Conservation (phyloP, 148 eudicot genomes). For the Fagopyrum homotropicum region DNA sequence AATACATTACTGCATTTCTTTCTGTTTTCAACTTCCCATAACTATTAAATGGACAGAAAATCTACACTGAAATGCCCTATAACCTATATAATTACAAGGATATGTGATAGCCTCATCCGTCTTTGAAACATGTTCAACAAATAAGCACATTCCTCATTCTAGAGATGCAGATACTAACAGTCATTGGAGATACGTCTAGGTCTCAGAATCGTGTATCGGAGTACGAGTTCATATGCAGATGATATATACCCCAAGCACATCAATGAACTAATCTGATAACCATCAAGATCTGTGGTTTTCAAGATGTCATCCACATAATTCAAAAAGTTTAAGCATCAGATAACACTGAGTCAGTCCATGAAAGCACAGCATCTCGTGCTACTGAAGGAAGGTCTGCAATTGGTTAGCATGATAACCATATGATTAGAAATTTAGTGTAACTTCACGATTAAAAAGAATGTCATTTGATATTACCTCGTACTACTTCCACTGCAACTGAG, state of each 20-base stretch:
- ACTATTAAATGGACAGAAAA: background rate
- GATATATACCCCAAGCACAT: background rate
- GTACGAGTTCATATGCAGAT: background rate
- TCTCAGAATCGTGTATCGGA: background rate
- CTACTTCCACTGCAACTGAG: conserved; percentile 63
- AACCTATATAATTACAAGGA: conserved; percentile 4
- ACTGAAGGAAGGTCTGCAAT: conserved; percentile 73
- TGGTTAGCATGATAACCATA: background rate
- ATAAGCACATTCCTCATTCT: background rate
- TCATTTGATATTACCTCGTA: conserved; percentile 47
- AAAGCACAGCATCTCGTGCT: conserved; percentile 78
- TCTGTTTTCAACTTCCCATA: background rate
- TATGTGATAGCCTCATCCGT: background rate
- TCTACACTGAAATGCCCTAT: background rate
- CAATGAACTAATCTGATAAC: background rate
- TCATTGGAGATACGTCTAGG: background rate
- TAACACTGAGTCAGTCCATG: conserved; percentile 76
- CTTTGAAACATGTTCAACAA: background rate
- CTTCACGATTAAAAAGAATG: background rate
- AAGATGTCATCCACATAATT: background rate
- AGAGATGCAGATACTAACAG: background rate
- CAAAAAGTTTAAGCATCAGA: conserved; percentile 30
- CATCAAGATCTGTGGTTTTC: background rate
- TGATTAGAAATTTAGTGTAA: background rate
- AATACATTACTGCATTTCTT: background rate